Base-by-base conservation (phyloP, 768 basidiomycete species). In the Postia placenta region DNA sequence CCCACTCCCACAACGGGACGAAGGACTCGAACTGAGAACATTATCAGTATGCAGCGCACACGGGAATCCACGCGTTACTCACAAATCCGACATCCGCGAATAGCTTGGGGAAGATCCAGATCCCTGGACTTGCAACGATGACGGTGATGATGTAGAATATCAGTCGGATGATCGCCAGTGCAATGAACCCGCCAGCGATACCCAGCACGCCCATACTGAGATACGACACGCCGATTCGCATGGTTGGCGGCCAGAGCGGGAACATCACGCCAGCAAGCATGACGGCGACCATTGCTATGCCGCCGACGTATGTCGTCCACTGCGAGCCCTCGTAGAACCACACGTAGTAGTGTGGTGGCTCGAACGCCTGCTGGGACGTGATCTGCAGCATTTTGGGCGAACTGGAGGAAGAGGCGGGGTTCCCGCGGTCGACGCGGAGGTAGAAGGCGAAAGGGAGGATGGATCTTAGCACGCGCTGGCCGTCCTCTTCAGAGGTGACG, bases 21-120 rank as follows among this genome's bases (percentile, higher is more conserved):
- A 98, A 99, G 1, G 93, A 96, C 40, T 97, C 96, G 49, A 99
- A 81, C 95, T 98, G 59, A n/a, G 6, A 17, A 37, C 42, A 5
- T 26, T 39, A 42, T 39, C 42, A 53, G 35, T 48, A 22, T 14
- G 24, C 28, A 47, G 17, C 33, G 17, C 26, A 40, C 19, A 44
- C 17, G 19, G 45, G 26, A 14, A 35, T n/a, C 7, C 2, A 39
- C 9, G 19, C 12, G 35, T 24, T 37, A 83, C 95, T 68, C 64
- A 99, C 96, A 62, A 98, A 95, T 66, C 96, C 94, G 48, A 97
- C 95, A 61, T 99, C 95, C 12, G 95, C 96, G 56, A 99, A 98
- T 26, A 99, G 71, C 63, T 95, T 86, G 0, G 96, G 96, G 75
- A 97, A 99, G 71, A 98, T 87, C 96, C 96, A 99, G 42, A 99